A percentile compares a stretch with the other conserved stretches of the same genome.
phyloP scores from a whole-genome alignment of 192 early-diverging fungal genomes.

The Coemansia furcata region DNA sequence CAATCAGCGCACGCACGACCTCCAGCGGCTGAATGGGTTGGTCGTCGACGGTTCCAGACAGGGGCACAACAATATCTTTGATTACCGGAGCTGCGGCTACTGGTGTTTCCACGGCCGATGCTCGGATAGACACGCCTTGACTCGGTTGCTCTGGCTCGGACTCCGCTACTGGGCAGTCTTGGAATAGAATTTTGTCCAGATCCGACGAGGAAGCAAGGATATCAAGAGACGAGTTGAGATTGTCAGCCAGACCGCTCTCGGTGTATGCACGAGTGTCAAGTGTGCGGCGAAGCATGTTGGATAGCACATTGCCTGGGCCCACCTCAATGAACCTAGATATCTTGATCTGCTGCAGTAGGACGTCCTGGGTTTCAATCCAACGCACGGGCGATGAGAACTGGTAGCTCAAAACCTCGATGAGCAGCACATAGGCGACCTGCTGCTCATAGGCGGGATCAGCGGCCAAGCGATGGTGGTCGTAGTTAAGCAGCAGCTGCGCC shows the following conservation, averaged over 20 bases:
- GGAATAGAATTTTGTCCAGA: constrained; percentile 64
- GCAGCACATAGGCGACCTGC: constrained; percentile 78
- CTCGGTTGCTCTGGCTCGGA: neutral
- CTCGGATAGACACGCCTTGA: neutral
- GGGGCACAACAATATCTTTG: constrained; percentile 49
- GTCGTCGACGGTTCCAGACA: constrained; percentile 66
- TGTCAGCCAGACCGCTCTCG: neutral
- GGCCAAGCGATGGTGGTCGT: constrained; percentile 67
- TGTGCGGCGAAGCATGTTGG: constrained; percentile 91
- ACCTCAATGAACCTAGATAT: constrained; percentile 91
- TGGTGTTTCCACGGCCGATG: constrained; percentile 22
- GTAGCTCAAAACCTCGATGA: constrained; percentile 90
- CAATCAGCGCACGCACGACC: constrained; percentile 78
- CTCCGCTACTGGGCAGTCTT: neutral
- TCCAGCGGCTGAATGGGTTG: constrained; percentile 80
- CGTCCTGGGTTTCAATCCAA: constrained; percentile 98
- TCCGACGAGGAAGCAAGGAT: constrained; percentile 73
- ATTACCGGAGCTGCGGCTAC: constrained; percentile 67
- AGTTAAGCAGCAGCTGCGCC: constrained; percentile 74
- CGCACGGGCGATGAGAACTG: constrained; percentile 94
- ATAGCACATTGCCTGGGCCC: constrained; percentile 86
- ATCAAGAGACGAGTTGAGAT: constrained; percentile 33
- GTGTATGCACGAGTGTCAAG: constrained; percentile 49
- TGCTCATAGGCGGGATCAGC: constrained; percentile 77
- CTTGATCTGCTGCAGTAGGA: constrained; percentile 79